These are phyloP conservation scores for Melaleuca quinquenervia DNA, from an alignment of 345 rosid species.

Conservation along the genomic window DNA sequence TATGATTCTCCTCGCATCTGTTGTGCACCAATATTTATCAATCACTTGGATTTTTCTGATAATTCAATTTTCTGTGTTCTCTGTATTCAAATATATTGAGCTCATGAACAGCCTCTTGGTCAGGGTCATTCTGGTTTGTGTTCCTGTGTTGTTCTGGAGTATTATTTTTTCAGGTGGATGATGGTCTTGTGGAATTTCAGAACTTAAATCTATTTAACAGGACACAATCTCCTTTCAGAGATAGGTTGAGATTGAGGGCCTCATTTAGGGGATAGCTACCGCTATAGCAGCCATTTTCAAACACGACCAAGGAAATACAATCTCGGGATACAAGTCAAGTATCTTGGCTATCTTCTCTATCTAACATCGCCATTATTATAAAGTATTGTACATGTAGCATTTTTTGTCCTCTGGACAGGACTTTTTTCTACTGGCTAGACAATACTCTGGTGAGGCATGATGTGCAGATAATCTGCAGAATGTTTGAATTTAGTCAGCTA, in stretches of 20 bases:
- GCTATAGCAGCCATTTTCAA: background rate
- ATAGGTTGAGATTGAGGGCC: background rate
- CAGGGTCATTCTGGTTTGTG: background rate
- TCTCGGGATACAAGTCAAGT: background rate
- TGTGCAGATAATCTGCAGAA: background rate
- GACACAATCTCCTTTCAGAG: background rate
- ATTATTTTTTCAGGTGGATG: background rate
- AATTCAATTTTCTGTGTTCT: background rate
- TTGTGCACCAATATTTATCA: background rate
- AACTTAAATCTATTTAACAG: background rate
- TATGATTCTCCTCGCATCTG: constrained; percentile 1
- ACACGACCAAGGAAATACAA: background rate
- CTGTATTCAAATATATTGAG: background rate
- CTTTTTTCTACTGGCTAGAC: background rate
- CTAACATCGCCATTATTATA: background rate
- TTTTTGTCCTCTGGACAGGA: background rate
- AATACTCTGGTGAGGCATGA: background rate
- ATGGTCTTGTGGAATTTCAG: background rate
- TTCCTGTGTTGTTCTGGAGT: background rate
- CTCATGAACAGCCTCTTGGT: background rate
- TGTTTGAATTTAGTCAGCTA: background rate
- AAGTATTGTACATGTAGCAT: background rate
- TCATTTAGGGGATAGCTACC: background rate
- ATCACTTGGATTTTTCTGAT: background rate
- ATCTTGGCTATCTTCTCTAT: background rate